Base-by-base conservation (phyloP, 345 rosid species). In the Brassica rapa region DNA sequence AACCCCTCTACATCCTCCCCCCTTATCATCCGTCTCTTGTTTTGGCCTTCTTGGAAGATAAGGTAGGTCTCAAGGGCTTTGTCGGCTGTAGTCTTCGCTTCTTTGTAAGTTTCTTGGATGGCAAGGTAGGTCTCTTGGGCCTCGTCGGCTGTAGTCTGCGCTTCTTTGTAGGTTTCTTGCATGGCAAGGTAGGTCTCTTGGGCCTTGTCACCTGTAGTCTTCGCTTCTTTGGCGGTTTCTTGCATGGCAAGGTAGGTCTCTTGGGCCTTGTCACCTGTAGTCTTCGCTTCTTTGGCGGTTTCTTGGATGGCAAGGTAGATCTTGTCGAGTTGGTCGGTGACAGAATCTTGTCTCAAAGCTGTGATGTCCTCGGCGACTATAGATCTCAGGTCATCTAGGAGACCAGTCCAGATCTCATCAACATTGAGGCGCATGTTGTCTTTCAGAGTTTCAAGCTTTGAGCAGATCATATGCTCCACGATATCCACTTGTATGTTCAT, bases 1-100 rank as follows among this genome's bases (percentile, higher is more conserved):
- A 69, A 77, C 27, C 75, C 75, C 43, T 70, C 70, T 10, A 77
- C 64, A 16, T 77, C 53, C 57, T 70, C 75, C 27, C 64, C 75
- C 24, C 24, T 77, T 51, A 77, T 70, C 64, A 77, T 10, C 65
- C 41, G 43, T n/a, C 57, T 51, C 19, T 77, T 62, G 14, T 16
- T 69, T 33, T 61, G 65, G 16, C 21, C 41, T 69, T 77, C 70
- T 49, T 77, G 75, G 15, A 70, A 4, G 21, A 1, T 8, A 56
- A 56, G 57, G 10, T 62, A 4, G 29, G 1, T 8, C 35, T 74
- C 37, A 15, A 14, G 32, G 66, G 70, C 35, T 21, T 62, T 29
- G 15, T 14, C 32, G 51, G 32, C 64, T 16, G 2, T 35, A 23
- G 4, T 33, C 23, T 57, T 71, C 0, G 43, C 75, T 51, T 51